These are phyloP conservation scores for Aspergillus ibericus DNA, from an alignment of 2,329 filamentous ascomycete genomes.

Conservation along the genomic window DNA sequence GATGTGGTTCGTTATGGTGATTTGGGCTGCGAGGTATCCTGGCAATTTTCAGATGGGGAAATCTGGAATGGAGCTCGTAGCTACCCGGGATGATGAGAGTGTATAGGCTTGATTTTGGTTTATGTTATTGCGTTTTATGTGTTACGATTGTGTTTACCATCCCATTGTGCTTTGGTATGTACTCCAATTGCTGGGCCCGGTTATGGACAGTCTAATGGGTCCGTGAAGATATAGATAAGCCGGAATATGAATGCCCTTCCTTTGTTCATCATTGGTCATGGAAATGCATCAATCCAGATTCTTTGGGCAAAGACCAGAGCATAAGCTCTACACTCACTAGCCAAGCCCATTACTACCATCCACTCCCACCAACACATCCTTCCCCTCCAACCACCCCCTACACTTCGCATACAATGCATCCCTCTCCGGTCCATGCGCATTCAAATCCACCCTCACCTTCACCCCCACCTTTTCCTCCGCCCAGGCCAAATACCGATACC, in stretches of 20 bases:
- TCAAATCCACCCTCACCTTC: neutral
- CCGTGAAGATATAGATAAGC: too few species aligned
- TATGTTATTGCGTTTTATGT: neutral
- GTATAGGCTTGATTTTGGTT: neutral
- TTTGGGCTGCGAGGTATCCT: conserved; percentile 15
- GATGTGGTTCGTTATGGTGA: conserved; percentile 33
- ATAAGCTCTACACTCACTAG: too few species aligned
- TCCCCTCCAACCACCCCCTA: neutral
- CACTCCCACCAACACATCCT: neutral
- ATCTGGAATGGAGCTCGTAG: neutral
- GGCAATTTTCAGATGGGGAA: neutral
- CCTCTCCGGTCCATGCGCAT: neutral
- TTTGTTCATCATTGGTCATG: too few species aligned
- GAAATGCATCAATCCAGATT: too few species aligned
- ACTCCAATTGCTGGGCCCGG: too few species aligned
- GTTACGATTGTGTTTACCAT: neutral
- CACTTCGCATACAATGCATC: neutral
- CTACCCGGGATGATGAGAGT: neutral
- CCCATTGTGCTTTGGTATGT: neutral
- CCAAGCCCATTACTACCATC: too few species aligned
- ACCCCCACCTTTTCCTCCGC: neutral
- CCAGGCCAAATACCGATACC: neutral
- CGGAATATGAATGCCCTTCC: too few species aligned
- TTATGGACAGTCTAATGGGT: too few species aligned
- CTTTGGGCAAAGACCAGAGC: too few species aligned